Conservation (phyloP, 768 basidiomycete genomes). For the Mycena pura region DNA sequence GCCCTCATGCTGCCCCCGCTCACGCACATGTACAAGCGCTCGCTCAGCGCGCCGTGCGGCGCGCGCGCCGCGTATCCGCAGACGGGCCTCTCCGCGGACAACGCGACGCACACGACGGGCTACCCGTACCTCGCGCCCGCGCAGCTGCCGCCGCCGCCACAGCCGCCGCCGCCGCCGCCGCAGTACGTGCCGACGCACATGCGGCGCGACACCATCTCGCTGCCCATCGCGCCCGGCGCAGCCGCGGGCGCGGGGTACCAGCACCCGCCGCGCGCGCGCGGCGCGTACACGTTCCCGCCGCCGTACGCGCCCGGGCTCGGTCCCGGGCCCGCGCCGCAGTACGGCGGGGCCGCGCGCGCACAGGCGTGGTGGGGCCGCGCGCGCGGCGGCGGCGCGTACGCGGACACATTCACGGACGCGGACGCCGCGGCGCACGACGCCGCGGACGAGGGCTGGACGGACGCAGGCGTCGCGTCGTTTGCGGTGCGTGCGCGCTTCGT, state of each 20-base stretch:
- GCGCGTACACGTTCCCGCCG: conserved; percentile 24
- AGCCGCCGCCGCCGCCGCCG: conserved; percentile 24
- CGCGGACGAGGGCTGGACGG: conserved; percentile 37
- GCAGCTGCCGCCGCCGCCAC: conserved; percentile 10
- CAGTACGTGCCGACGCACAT: conserved; percentile 23
- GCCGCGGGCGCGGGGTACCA: conserved; percentile 21
- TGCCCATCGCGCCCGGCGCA: conserved; percentile 32
- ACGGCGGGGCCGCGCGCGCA: conserved; percentile 4
- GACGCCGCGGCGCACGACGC: neutral
- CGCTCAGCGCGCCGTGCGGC: conserved; percentile 55
- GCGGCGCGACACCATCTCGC: conserved; percentile 39
- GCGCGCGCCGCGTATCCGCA: conserved; percentile 30
- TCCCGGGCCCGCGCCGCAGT: conserved; percentile 1
- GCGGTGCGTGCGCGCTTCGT: neutral
- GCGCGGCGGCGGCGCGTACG: neutral
- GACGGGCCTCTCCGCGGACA: conserved; percentile 25
- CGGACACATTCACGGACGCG: neutral
- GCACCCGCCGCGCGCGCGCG: conserved; percentile 29
- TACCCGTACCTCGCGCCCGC: conserved; percentile 20
- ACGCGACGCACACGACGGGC: conserved; percentile 13
- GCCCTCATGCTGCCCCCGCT: conserved; percentile 42
- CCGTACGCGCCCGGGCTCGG: conserved; percentile 8
- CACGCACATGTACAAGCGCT: conserved; percentile 71
- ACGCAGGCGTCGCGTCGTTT: conserved; percentile 31
- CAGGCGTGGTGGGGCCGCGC: conserved; percentile 16